phyloP scores from a whole-genome alignment of 1,139 yeast genomes.

The Magnusiomyces clavatus region DNA sequence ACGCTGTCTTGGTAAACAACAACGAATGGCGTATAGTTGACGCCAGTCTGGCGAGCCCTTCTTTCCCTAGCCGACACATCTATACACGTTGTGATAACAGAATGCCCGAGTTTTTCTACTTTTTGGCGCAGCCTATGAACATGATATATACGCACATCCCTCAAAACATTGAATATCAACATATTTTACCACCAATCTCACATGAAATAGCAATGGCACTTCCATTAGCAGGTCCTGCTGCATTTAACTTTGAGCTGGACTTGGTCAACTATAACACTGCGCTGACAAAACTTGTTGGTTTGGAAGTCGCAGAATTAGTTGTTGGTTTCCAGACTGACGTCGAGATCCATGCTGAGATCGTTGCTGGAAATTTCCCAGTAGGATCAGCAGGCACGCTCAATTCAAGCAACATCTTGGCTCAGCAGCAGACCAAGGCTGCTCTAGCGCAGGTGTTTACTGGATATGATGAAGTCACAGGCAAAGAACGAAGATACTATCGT shows the following conservation, averaged over 20 bases:
- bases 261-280: conserved; percentile 72
- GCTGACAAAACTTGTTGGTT: conserved; percentile 59
- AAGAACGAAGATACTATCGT: conserved; percentile 47
- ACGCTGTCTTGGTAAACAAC: conserved; percentile 65
- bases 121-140: conserved; percentile 66
- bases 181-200: conserved; percentile 75
- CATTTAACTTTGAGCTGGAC: conserved; percentile 49
- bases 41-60: conserved; percentile 49
- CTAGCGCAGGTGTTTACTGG: conserved; percentile 73
- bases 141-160: conserved; percentile 85
- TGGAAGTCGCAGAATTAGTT: conserved; percentile 74
- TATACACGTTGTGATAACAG: conserved; percentile 21
- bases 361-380: conserved; percentile 22
- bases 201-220: conserved; percentile 69
- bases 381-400: conserved; percentile 16
- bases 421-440: conserved; percentile 33
- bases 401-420: conserved; percentile 16
- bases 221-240: conserved; percentile 82
- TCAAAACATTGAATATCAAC: conserved; percentile 67
- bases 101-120: conserved; percentile 50
- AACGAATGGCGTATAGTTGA: conserved; percentile 78
- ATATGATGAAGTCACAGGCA: conserved; percentile 34
- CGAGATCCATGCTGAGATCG: conserved; percentile 53
- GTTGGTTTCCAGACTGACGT: conserved; percentile 61
- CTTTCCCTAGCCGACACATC: conserved; percentile 39